Conservation (phyloP, 2,329 filamentous ascomycete genomes). For the Exophiala xenobiotica region DNA sequence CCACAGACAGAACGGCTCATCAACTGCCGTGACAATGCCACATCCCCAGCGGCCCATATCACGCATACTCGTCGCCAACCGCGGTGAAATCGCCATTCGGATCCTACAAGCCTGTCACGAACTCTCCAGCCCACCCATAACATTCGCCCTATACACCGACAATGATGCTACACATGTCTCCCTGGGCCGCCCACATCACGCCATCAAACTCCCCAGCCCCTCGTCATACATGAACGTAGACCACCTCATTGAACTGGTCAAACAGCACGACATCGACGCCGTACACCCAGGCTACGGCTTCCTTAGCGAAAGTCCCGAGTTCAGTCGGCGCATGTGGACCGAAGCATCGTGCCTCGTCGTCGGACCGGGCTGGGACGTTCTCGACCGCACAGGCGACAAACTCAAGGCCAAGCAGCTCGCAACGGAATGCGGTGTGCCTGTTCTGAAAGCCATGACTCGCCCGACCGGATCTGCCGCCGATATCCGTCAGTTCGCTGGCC, state of each 20-base stretch:
- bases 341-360: constrained; percentile 51
- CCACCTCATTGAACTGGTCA: constrained; percentile 24
- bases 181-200: constrained; percentile 47
- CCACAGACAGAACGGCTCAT: too few species aligned
- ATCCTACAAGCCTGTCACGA: constrained; percentile 61
- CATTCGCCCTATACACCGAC: constrained; percentile 55
- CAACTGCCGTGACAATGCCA: constrained; percentile 12
- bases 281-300: constrained; percentile 65
- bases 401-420: constrained; percentile 54
- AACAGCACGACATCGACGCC: constrained; percentile 53
- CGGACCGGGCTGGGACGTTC: constrained; percentile 58
- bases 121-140: constrained; percentile 50
- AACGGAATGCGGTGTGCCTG: constrained; percentile 52
- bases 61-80: constrained; percentile 51
- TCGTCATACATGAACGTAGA: constrained; percentile 55
- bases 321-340: constrained; percentile 48
- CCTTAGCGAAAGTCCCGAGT: constrained; percentile 55
- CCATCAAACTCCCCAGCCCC: constrained; percentile 51
- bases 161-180: constrained; percentile 57
- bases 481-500: constrained; percentile 58
- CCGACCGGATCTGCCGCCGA: constrained; percentile 46
- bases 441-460: constrained; percentile 48
- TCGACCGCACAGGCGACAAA: constrained; percentile 58
- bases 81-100: constrained; percentile 62
- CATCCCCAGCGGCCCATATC: constrained; percentile 42